Evolutionary conservation across 495 filamentous ascomycete species (phyloP), one percentile per base, ranked within the genome.

Genomic region (Lasiosphaeris hirsuta): DNA sequence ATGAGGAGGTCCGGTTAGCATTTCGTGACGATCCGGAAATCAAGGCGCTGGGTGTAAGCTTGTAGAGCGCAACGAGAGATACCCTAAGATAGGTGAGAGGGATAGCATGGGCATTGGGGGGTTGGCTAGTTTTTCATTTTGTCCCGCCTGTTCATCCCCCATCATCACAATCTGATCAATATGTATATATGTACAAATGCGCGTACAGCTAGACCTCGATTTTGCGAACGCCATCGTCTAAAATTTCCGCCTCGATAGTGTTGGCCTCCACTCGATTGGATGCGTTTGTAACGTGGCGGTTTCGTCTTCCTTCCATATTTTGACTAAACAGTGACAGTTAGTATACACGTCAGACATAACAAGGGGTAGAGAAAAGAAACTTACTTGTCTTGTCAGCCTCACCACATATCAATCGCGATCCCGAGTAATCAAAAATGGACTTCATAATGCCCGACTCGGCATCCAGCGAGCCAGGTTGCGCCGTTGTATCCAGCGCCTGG

Each of bases 401-500:
- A 35, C 95, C 95, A 13, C 87, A 90, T 58, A 99, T 93, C 62
- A 99, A 76, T 63, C 95, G 80, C 60, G 96, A 66, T 1, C 95
- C 95, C 3, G 91, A 96, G 57, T 78, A 78, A 63, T 99, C 95
- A 64, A 95, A 99, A 0, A 84, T 95, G 7, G 88, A 89, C 61
- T 88, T 88, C 86, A 97, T 96, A 62, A 97, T 83, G 36, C 95
- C 95, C 3, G 90, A 84, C 73, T 99, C 95, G 34, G 95, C 95
- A 66, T 97, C 92, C 17, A 99, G 76, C 36, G 87, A 91, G 53
- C 95, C 94, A 0, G 95, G 95, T 73, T 99, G 95, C 1, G 94
- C 94, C 9, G 86, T 90, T 6, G 89, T 95, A 48, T 97, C 90
- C 10, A 92, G 75, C 10, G 81, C 79, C 73, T 99, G 95, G 74